Evolutionary conservation across 2,329 filamentous ascomycete species (phyloP).

Genomic region (Westerdykella aurantiaca): DNA sequence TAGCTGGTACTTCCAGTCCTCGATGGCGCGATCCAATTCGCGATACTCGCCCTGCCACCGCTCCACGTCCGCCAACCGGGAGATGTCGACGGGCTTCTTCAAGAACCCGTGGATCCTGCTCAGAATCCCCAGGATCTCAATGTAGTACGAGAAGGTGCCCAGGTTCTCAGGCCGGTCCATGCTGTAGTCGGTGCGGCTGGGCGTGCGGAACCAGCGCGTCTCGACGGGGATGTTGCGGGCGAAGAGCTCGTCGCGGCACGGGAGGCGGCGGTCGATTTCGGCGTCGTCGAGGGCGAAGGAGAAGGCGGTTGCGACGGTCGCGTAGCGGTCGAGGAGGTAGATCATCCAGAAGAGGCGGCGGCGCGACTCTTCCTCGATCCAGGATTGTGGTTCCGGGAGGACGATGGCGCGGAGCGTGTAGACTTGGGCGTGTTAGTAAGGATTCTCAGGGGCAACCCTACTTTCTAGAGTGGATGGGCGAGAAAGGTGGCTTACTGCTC

Average conservation of each 20-base stretch:
- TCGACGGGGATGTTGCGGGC: constrained; percentile 77
- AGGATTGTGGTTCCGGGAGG: constrained; percentile 74
- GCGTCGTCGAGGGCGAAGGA: constrained; percentile 85
- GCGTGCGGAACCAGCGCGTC: constrained; percentile 67
- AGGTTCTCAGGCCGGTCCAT: constrained; percentile 71
- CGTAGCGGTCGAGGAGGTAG: constrained; percentile 83
- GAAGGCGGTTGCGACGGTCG: constrained; percentile 84
- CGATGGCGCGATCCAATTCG: constrained; percentile 72
- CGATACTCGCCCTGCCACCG: constrained; percentile 85
- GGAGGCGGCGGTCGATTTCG: constrained; percentile 80
- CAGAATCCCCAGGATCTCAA: constrained; percentile 81
- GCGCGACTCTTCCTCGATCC: constrained; percentile 83
- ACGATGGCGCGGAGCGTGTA: constrained; percentile 84
- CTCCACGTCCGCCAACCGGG: constrained; percentile 75
- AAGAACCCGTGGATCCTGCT: constrained; percentile 84
- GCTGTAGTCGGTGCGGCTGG: constrained; percentile 52
- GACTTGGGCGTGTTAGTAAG: constrained; percentile 32
- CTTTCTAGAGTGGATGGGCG: too few relatives aligned
- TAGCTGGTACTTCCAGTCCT: constrained; percentile 76
- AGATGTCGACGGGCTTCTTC: constrained; percentile 84
- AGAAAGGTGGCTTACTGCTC: too few relatives aligned
- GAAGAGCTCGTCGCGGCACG: constrained; percentile 83
- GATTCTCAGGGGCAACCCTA: too few relatives aligned
- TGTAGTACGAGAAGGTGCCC: constrained; percentile 82
- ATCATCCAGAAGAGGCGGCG: constrained; percentile 91